Evolutionary conservation across 148 eudicot genomes (phyloP), one percentile per base, ranked within the genome.

Genomic region (Camellia japonica): DNA sequence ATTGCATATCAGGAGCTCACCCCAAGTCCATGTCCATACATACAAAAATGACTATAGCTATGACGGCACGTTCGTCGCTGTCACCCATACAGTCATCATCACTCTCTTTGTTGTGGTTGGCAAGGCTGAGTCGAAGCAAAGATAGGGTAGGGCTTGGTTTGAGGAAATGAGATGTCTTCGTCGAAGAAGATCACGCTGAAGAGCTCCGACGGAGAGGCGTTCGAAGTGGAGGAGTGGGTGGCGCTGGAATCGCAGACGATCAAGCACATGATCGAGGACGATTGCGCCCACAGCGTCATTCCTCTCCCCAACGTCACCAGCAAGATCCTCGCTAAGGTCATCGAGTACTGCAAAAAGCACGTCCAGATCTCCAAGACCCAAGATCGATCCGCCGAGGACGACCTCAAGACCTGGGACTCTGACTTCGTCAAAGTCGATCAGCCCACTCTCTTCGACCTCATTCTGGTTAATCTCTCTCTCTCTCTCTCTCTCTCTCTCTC

Each of bases 341-440:
- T 87, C 9, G 88, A 87, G 86, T 87, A 87, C 75, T 87, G 90
- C 38, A 85, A 83, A 80, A 87, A 85, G 76, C 90, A 87, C 18
- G 90, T 87, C 15, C 86, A 87, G 0, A 44, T 83, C 38, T 75
- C 90, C 6, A 81, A 80, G 68, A 46, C 71, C 8, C 82, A 83
- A 0, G 88, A 81, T 78, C 84, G 84, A 9, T 75, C 77, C 0
- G 83, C 30, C 19, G 86, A 81, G 67, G 90, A 87, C 5, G 88
- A 87, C 0, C 85, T 87, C 10, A 85, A 85, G 82, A 65, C 19
- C 55, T 88, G 88, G 88, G 90, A 88, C 30, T 77, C 82, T 4
- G 90, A 88, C 13, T 88, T 85, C 11, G 88, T 88, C 42, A 88
- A 85, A 78, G 90, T 88, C 59, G 90, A 88, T 30, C 88, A 88